Conservation (phyloP, 495 filamentous ascomycete species). For the Lophiostoma macrostomum region DNA sequence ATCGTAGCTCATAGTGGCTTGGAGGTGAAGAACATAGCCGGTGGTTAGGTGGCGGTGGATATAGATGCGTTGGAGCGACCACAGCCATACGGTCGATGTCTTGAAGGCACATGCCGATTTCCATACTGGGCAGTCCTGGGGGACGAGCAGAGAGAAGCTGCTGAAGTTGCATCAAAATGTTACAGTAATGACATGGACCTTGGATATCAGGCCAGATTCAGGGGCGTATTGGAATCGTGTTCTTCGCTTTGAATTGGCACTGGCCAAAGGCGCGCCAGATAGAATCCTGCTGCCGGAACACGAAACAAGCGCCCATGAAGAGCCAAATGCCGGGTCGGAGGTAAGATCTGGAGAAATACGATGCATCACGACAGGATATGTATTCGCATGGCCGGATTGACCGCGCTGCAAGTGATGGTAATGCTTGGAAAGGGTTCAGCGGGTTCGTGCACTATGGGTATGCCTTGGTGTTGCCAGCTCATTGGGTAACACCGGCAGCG, state of each 20-base stretch:
- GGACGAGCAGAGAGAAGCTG: background rate
- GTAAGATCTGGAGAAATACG: background rate
- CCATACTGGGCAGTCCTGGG: background rate
- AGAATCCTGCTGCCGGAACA: constrained; percentile 6
- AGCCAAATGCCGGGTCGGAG: background rate
- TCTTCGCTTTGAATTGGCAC: background rate
- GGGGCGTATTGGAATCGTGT: constrained; percentile 8
- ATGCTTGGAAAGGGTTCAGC: background rate
- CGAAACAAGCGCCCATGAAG: background rate
- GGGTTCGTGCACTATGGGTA: background rate
- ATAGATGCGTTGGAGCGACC: constrained; percentile 6
- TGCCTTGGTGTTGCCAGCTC: background rate
- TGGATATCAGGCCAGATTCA: constrained; percentile 4
- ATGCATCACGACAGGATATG: no score
- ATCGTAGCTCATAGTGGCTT: background rate
- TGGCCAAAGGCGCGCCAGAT: background rate
- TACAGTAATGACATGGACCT: background rate
- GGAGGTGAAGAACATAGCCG: background rate
- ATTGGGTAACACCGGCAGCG: constrained; percentile 10
- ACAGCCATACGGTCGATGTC: constrained; percentile 7
- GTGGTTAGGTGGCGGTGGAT: constrained; percentile 9
- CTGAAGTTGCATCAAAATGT: constrained; percentile 3
- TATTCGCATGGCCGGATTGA: background rate
- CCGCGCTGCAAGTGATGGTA: background rate
- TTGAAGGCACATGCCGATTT: background rate